A percentile compares a stretch with the other conserved stretches of the same genome.
Conservation (phyloP, 495 filamentous ascomycete genomes). For the Aspergillus nidulans region DNA sequence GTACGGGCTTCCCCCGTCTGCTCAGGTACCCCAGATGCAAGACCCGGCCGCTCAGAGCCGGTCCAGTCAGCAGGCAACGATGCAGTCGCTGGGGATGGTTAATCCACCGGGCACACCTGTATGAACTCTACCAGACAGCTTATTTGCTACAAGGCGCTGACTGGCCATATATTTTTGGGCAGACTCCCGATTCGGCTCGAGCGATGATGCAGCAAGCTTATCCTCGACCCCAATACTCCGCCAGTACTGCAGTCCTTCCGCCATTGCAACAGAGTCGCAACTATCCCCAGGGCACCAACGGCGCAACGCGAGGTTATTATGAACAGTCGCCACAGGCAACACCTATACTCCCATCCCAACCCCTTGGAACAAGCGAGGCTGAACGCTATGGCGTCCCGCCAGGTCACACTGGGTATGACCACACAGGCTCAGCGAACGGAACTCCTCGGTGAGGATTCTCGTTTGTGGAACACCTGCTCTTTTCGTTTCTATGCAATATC, state of each 20-base stretch:
- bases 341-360: constrained; percentile 39
- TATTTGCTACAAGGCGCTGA: constrained; percentile 25
- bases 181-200: constrained; percentile 41
- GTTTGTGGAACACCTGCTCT: neutral
- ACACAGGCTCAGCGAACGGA: constrained; percentile 30
- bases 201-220: constrained; percentile 41
- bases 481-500: neutral
- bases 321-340: constrained; percentile 37
- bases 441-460: constrained; percentile 29
- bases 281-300: constrained; percentile 30
- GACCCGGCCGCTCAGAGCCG: constrained; percentile 36
- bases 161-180: constrained; percentile 23
- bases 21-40: constrained; percentile 34
- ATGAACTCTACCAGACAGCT: constrained; percentile 29
- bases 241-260: constrained; percentile 34
- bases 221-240: constrained; percentile 31
- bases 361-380: constrained; percentile 28
- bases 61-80: constrained; percentile 36
- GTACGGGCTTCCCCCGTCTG: constrained; percentile 30
- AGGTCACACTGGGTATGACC: constrained; percentile 28
- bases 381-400: constrained; percentile 32
- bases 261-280: constrained; percentile 37
- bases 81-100: constrained; percentile 40
- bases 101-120: constrained; percentile 43
- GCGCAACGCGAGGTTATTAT: constrained; percentile 31